These are phyloP conservation scores for Neonectria coccinea DNA, from an alignment of 2,329 filamentous ascomycete genomes.

Conservation along the genomic window DNA sequence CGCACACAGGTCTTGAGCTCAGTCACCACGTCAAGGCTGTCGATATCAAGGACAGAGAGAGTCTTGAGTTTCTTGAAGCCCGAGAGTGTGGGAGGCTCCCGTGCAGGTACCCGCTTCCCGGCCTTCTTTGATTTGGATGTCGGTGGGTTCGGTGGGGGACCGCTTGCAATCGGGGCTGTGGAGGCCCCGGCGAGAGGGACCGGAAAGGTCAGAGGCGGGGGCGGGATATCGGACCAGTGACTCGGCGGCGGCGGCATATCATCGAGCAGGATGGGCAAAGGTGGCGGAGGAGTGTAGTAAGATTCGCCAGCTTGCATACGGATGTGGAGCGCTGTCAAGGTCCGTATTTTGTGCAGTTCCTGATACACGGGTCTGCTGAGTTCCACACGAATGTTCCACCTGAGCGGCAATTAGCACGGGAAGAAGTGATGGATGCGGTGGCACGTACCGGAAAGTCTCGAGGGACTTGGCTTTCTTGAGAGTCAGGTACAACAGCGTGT, in stretches of 20 bases:
- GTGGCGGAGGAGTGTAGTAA: constrained; percentile 63
- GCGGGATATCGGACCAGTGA: constrained; percentile 47
- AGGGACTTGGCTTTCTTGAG: constrained; percentile 66
- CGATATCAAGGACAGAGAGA: constrained; percentile 70
- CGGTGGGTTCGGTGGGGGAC: constrained; percentile 48
- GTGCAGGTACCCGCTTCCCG: constrained; percentile 48
- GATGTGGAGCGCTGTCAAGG: constrained; percentile 66
- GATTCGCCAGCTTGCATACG: constrained; percentile 70
- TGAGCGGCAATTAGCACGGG: constrained; percentile 43
- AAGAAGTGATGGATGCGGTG: constrained; percentile 5
- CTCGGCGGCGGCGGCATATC: constrained; percentile 41
- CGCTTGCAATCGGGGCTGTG: constrained; percentile 35
- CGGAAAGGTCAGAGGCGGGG: constrained; percentile 38
- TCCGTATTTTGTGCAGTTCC: constrained; percentile 64
- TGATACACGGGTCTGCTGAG: constrained; percentile 69
- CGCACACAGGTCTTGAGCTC: constrained; percentile 68
- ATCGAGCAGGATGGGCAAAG: constrained; percentile 54
- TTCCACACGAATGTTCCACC: constrained; percentile 74
- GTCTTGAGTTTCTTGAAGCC: constrained; percentile 67
- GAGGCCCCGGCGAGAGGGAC: constrained; percentile 32
- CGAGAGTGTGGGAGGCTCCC: constrained; percentile 66
- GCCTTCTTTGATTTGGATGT: constrained; percentile 52
- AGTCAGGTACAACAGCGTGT: constrained; percentile 68
- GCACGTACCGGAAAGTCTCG: constrained; percentile 66
- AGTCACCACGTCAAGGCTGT: constrained; percentile 64